Percentiles rank a stretch among this genome's conserved stretches.
These are phyloP conservation scores for Pestalotiopsis sp. DNA, from an alignment of 2,329 filamentous ascomycete species.

Conservation along the genomic window DNA sequence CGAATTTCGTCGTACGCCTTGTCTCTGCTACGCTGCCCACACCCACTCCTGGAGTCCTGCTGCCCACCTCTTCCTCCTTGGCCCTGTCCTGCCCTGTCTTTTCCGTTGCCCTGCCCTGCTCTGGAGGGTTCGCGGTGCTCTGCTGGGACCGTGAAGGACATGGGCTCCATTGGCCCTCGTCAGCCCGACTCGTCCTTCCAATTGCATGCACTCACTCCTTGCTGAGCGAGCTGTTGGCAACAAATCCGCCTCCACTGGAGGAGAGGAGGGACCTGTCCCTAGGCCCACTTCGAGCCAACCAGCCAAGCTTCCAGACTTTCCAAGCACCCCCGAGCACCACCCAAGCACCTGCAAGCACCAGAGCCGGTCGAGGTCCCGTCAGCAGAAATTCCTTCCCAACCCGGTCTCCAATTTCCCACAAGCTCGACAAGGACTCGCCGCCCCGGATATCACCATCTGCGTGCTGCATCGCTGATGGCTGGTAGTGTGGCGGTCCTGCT, in stretches of 20 bases:
- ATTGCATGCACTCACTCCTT: slow-evolving; percentile 7
- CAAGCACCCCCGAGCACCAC: not conserved
- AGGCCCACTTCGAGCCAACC: slow-evolving; percentile 6
- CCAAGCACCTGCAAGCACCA: not conserved
- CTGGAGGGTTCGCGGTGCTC: slow-evolving; percentile 12
- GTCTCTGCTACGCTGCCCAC: not conserved
- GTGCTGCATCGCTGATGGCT: slow-evolving; percentile 23
- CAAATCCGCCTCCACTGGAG: slow-evolving; percentile 2
- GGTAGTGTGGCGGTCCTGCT: slow-evolving; percentile 25
- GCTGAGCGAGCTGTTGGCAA: slow-evolving; percentile 6
- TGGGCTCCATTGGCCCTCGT: slow-evolving; percentile 26
- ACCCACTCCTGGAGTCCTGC: not conserved
- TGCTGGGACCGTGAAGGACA: slow-evolving; percentile 16
- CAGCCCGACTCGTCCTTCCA: slow-evolving; percentile 18
- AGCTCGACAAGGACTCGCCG: slow-evolving; percentile 26
- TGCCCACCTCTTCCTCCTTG: not conserved
- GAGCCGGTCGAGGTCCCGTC: not conserved
- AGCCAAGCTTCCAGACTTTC: not conserved
- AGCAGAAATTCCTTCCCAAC: slow-evolving; percentile 4
- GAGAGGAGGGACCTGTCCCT: slow-evolving; percentile 1
- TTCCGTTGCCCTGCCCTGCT: not conserved
- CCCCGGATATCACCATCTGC: slow-evolving; percentile 31
- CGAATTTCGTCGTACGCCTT: not conserved
- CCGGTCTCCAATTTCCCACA: slow-evolving; percentile 25
- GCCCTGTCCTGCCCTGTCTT: slow-evolving; percentile 1